phyloP scores from a whole-genome alignment of 768 basidiomycete species.

The Bullera alba region DNA sequence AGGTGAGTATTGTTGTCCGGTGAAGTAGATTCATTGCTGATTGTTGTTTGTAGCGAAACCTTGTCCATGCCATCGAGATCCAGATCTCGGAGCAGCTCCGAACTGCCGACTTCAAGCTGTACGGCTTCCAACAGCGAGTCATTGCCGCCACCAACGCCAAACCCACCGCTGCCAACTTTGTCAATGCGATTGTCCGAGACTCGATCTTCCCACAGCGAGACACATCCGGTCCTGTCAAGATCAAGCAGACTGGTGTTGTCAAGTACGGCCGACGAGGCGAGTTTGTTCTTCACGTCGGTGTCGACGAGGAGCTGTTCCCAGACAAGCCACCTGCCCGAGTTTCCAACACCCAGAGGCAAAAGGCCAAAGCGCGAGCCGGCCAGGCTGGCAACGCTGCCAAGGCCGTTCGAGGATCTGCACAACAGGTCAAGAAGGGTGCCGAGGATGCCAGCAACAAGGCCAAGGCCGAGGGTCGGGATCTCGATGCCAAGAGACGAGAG shows the following conservation, averaged over 20 bases:
- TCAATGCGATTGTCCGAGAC: conserved; percentile 42
- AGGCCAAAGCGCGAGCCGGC: conserved; percentile 35
- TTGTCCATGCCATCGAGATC: conserved; percentile 40
- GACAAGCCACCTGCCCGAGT: conserved; percentile 40
- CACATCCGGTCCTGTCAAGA: conserved; percentile 21
- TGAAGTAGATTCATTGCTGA: not conserved
- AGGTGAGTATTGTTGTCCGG: conserved; percentile 22
- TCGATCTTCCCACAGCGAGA: conserved; percentile 38
- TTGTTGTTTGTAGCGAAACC: conserved; percentile 27
- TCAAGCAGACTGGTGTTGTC: conserved; percentile 44
- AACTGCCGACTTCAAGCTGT: conserved; percentile 52
- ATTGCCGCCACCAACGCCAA: conserved; percentile 77
- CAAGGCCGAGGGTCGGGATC: conserved; percentile 36
- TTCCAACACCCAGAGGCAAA: conserved; percentile 35
- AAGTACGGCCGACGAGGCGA: conserved; percentile 48
- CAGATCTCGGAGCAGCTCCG: conserved; percentile 43
- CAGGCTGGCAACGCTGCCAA: conserved; percentile 24
- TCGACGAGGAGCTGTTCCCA: conserved; percentile 48
- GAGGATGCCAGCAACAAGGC: conserved; percentile 33
- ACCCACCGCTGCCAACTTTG: conserved; percentile 42
- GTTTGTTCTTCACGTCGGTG: conserved; percentile 48
- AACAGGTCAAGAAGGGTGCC: conserved; percentile 17
- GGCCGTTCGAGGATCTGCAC: conserved; percentile 22
- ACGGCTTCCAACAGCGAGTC: conserved; percentile 76
- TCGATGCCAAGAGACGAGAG: conserved; percentile 34